Percentiles rank a stretch among this genome's conserved stretches.
These are phyloP conservation scores for Trichosanthes cucumerina DNA, from an alignment of 306 rosid species.

Conservation along the genomic window DNA sequence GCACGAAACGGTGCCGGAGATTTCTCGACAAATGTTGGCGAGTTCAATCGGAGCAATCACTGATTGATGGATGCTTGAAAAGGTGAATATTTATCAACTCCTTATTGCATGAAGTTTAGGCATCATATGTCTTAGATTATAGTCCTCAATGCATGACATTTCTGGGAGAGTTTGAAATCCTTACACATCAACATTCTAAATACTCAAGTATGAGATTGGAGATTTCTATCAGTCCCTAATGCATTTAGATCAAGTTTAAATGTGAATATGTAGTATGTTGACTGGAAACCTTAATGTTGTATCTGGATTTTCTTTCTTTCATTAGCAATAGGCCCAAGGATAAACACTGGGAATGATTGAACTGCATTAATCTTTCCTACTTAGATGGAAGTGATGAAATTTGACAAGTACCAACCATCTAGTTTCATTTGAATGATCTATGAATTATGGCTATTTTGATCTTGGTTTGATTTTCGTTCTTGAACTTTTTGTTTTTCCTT, in stretches of 20 bases:
- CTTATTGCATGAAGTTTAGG: background rate
- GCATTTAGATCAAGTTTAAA: background rate
- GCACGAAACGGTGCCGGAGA: slow-evolving; percentile 17
- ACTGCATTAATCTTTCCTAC: background rate
- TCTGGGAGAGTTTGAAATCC: background rate
- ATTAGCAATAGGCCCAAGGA: background rate
- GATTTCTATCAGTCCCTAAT: background rate
- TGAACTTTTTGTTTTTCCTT: background rate
- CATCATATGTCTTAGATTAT: background rate
- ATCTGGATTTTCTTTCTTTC: background rate
- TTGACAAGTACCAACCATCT: background rate
- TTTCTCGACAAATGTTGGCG: background rate
- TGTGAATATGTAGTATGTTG: background rate
- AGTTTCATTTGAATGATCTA: background rate
- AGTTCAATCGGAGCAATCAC: slow-evolving; percentile 11
- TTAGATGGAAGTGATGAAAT: background rate
- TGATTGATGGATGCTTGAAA: background rate
- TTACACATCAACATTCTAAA: background rate
- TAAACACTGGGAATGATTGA: background rate
- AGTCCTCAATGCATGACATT: background rate
- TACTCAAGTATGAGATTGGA: background rate
- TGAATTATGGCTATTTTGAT: background rate
- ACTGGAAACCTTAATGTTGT: background rate
- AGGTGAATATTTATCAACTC: background rate
- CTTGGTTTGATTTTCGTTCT: background rate